Conservation (phyloP, 148 eudicot genomes). For the Hydrangea macrophylla region DNA sequence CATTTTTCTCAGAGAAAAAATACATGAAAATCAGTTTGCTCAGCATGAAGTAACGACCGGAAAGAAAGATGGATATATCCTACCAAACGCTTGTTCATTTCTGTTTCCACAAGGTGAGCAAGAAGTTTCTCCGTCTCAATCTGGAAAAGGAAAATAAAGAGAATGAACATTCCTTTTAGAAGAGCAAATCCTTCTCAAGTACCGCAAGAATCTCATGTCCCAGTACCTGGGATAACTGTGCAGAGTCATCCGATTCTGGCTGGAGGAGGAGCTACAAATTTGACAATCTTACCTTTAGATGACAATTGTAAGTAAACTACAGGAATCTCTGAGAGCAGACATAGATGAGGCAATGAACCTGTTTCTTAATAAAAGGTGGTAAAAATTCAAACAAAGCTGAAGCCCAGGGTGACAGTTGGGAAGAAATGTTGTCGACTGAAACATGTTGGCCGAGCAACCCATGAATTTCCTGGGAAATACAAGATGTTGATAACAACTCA, state of each 20-base stretch:
- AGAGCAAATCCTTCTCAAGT: neutral
- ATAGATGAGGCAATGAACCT: constrained; percentile 42
- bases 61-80: neutral
- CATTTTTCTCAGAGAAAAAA: too few species aligned
- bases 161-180: neutral
- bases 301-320: neutral
- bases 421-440: constrained; percentile 66
- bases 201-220: constrained; percentile 9
- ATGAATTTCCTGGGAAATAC: constrained; percentile 84
- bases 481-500: constrained; percentile 12
- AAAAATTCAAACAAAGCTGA: constrained; percentile 92
- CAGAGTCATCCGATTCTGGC: constrained; percentile 98
- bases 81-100: constrained; percentile 91
- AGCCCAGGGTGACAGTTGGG: constrained; percentile 97
- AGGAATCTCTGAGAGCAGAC: neutral
- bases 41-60: neutral
- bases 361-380: constrained; percentile 80
- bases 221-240: constrained; percentile 94
- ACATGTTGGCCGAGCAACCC: constrained; percentile 72
- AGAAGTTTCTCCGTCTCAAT: constrained; percentile 95
- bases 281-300: neutral
- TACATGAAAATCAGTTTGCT: too few species aligned
- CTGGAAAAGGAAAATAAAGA: constrained; percentile 37
- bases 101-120: constrained; percentile 91
- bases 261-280: constrained; percentile 76